These are phyloP conservation scores for Termitomyces sp. DNA, from an alignment of 768 basidiomycete species.

Conservation along the genomic window DNA sequence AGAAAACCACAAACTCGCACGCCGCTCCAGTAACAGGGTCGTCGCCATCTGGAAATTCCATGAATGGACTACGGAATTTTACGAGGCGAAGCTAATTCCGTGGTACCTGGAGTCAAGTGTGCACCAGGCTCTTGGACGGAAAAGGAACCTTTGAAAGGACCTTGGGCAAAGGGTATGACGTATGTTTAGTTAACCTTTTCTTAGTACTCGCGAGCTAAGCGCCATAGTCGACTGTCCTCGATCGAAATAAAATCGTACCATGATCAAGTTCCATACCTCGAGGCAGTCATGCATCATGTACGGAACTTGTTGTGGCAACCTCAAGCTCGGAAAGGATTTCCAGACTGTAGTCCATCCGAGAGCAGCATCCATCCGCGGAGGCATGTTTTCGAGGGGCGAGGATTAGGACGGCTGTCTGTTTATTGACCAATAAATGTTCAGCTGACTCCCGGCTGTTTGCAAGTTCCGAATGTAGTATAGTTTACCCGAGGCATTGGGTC, in stretches of 20 bases:
- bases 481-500: constrained; percentile 9
- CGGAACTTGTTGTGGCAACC: constrained; percentile 9
- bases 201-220: neutral
- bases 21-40: neutral
- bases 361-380: constrained; percentile 1
- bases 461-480: constrained; percentile 7
- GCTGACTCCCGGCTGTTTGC: constrained; percentile 8
- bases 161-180: constrained; percentile 12
- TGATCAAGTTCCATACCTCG: neutral
- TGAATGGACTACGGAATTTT: neutral
- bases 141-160: neutral
- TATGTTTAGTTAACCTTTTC: neutral
- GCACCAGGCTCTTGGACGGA: neutral
- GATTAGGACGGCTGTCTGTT: neutral
- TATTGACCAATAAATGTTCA: constrained; percentile 3
- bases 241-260: neutral
- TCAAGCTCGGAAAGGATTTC: neutral
- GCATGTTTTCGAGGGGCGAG: neutral
- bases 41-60: neutral
- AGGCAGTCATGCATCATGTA: neutral
- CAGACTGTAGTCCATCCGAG: constrained; percentile 4
- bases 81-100: neutral
- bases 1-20: neutral
- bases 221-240: neutral
- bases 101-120: neutral